Conservation (phyloP, 2,329 filamentous ascomycete genomes). For the Cladosporium colombiae region DNA sequence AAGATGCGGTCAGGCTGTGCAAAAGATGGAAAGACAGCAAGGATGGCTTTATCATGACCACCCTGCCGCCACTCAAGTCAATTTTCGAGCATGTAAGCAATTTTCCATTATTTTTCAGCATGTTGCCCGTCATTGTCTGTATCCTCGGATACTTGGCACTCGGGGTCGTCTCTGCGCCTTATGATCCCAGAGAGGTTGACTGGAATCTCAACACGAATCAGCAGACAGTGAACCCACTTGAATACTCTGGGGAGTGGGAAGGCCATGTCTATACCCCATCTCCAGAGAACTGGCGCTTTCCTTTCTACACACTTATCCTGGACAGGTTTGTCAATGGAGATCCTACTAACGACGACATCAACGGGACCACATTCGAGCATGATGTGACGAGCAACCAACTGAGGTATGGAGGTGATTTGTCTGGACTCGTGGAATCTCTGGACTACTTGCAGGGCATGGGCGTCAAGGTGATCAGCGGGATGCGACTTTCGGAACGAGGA, state of each 20-base stretch:
- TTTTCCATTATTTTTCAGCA: not conserved
- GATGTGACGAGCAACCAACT: conserved; percentile 62
- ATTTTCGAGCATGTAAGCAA: not conserved
- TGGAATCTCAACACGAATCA: conserved; percentile 63
- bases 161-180: conserved; percentile 29
- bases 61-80: not conserved
- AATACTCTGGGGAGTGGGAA: conserved; percentile 60
- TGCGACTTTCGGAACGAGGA: not conserved
- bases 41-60: not conserved
- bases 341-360: conserved; percentile 63
- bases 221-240: conserved; percentile 53
- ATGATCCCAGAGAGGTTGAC: conserved; percentile 50
- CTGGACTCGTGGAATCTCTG: conserved; percentile 59
- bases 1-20: not conserved
- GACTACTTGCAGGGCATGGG: conserved; percentile 68
- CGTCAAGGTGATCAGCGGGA: conserved; percentile 38
- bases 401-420: conserved; percentile 62
- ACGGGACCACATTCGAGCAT: conserved; percentile 62
- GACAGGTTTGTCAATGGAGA: conserved; percentile 67
- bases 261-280: conserved; percentile 56
- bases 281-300: conserved; percentile 64
- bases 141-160: not conserved
- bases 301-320: conserved; percentile 65
- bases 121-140: not conserved
- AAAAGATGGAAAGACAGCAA: not conserved